Percentiles rank a stretch among this genome's conserved stretches.
Conservation (phyloP, 2,329 filamentous ascomycete species). For the Scolecobasidium constrictum region DNA sequence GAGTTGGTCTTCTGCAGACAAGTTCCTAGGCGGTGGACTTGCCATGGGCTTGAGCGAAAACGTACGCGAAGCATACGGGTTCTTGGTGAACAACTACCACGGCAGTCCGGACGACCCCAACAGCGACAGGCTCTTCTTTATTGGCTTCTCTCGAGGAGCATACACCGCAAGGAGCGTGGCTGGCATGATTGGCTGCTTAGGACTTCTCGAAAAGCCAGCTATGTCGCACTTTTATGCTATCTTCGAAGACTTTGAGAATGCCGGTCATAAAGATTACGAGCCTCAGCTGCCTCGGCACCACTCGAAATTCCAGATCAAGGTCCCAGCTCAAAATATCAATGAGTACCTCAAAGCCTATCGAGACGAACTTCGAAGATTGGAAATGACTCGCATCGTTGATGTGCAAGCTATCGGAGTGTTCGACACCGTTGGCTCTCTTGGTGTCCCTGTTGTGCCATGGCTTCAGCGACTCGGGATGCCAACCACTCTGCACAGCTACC, state of each 20-base stretch:
- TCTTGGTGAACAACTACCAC: constrained; percentile 51
- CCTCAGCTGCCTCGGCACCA: background rate
- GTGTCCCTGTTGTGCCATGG: constrained; percentile 32
- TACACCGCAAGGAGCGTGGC: constrained; percentile 24
- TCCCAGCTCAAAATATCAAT: constrained; percentile 3
- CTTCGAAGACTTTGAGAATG: constrained; percentile 14
- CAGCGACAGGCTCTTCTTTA: constrained; percentile 32
- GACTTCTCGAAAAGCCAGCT: constrained; percentile 14
- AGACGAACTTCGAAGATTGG: constrained; percentile 24
- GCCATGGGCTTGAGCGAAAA: constrained; percentile 28
- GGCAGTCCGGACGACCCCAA: constrained; percentile 33
- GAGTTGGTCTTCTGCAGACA: constrained; percentile 11
- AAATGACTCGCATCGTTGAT: constrained; percentile 31
- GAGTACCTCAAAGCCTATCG: constrained; percentile 21
- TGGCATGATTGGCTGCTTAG: constrained; percentile 15
- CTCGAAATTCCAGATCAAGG: constrained; percentile 1
- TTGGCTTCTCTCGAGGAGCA: constrained; percentile 36
- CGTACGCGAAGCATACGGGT: constrained; percentile 52
- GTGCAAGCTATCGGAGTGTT: constrained; percentile 41
- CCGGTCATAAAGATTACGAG: constrained; percentile 11
- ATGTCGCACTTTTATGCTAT: constrained; percentile 13
- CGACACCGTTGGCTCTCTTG: constrained; percentile 39
- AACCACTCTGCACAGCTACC: constrained; percentile 25
- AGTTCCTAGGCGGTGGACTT: constrained; percentile 14
- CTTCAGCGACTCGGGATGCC: constrained; percentile 22